Base-by-base conservation (phyloP, 2,329 filamentous ascomycete species). In the Podosphaera xanthii region DNA sequence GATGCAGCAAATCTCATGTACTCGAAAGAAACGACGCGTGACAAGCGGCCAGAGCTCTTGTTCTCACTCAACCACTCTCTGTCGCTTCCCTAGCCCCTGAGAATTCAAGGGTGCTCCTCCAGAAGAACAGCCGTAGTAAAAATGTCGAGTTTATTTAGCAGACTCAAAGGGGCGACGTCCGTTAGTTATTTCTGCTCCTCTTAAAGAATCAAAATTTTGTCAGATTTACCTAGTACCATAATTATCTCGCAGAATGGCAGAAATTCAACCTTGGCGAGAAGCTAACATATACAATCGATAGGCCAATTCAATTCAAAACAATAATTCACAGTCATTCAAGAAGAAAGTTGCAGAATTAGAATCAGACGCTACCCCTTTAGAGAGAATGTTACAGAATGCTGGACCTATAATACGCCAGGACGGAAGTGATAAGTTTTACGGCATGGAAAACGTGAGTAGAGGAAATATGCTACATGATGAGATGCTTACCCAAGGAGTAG, bases 381-480 rank as follows among this genome's bases (percentile, higher is more conserved):
- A 83, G 66, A 83, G 88, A 75, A 85, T 94, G 77, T 77, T 98
- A 38, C 79, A 82, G 66, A 84, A 87, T 71, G 82, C 87, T 61
- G 90, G 89, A 2, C 82, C 90, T 2, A 74, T 22, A 1, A 34
- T 94, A 64, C 82, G 88, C 67, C 76, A 79, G 65, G 90, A 97
- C 72, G 92, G 92, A 59, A 95, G 87, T 70, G 92, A 97, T 74
- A 94, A 95, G 74, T 98, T 95, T 75, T 97, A 94, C 73, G 92
- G 92, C 14, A 84, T 97, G 70, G 92, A 98, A 73, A 98, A 98
- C 74, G 91, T 97, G 77, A 73, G 87, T 76, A 4, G 31, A 57
- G 42, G 33, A 54, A n/a, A 22, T 42, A 54, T 59, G 63, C 65
- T 69, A 69, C 62, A 61, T 67, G 42, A 53, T 63, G 61, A 53